Evolutionary conservation across 2,329 filamentous ascomycete species (phyloP).

Genomic region (Cercospora sp.): DNA sequence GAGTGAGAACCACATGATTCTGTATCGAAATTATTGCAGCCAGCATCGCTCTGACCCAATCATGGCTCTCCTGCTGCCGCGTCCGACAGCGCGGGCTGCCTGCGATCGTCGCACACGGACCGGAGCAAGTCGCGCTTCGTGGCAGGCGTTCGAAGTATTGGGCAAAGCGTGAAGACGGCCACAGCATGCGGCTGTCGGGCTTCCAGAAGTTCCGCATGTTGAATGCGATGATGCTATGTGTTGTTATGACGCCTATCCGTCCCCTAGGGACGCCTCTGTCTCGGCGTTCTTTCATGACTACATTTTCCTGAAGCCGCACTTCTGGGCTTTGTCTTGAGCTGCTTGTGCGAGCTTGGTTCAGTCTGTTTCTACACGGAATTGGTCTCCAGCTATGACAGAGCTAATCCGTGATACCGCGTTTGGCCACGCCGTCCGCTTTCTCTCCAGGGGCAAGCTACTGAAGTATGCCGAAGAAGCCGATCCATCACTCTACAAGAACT

Average conservation of each 20-base stretch:
- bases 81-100: background rate
- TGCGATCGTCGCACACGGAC: background rate
- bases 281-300: background rate
- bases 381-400: constrained; percentile 33
- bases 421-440: constrained; percentile 48
- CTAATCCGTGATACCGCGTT: constrained; percentile 49
- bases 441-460: constrained; percentile 46
- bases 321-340: background rate
- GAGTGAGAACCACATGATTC: background rate
- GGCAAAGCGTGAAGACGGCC: background rate
- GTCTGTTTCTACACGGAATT: background rate
- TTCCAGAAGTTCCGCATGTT: background rate
- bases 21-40: background rate
- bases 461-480: constrained; percentile 53
- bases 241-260: background rate
- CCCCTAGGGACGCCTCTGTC: background rate
- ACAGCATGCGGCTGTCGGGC: background rate
- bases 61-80: background rate
- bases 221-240: background rate
- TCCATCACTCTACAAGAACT: constrained; percentile 51
- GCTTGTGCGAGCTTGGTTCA: background rate
- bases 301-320: background rate
- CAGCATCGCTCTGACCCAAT: background rate
- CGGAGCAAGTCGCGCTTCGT: background rate
- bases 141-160: background rate